These are phyloP conservation scores for Hyaloperonospora arabidopsidis DNA, from an alignment of 352 stramenopile genomes.

Conservation along the genomic window DNA sequence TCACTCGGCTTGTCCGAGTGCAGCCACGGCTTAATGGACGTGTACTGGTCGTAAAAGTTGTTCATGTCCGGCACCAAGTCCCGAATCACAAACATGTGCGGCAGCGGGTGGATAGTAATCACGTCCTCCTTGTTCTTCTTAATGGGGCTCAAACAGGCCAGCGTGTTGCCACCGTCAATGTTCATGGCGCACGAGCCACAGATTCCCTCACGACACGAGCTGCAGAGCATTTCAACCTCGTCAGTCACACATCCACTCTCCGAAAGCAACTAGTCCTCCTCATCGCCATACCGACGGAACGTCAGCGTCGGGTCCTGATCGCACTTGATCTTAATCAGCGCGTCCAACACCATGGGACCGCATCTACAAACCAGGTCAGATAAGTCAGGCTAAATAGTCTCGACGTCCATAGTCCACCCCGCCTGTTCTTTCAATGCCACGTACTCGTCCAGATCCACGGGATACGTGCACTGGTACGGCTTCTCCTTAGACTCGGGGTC, in stretches of 20 bases:
- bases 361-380: constrained; percentile 76
- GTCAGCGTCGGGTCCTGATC: constrained; percentile 98
- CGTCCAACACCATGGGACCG: constrained; percentile 98
- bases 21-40: constrained; percentile 98
- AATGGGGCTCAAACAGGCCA: constrained; percentile 97
- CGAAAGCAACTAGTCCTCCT: not conserved
- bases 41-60: constrained; percentile 98
- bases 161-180: constrained; percentile 97
- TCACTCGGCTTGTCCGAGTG: constrained; percentile 88
- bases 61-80: constrained; percentile 99
- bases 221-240: constrained; percentile 15
- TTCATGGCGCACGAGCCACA: constrained; percentile 99
- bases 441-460: constrained; percentile 95
- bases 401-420: no score
- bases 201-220: constrained; percentile 98
- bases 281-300: constrained; percentile 84
- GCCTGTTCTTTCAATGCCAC: constrained; percentile 22
- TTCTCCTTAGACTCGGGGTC: constrained; percentile 93
- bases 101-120: constrained; percentile 97
- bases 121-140: constrained; percentile 86
- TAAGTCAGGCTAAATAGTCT: no score
- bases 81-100: constrained; percentile 99
- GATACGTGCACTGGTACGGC: constrained; percentile 93
- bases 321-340: constrained; percentile 99
- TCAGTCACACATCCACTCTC: constrained; percentile 1